Evolutionary conservation across 192 early-diverging fungal genomes (phyloP), one percentile per base, ranked within the genome.

Genomic region (Umbelopsis ramanniana): DNA sequence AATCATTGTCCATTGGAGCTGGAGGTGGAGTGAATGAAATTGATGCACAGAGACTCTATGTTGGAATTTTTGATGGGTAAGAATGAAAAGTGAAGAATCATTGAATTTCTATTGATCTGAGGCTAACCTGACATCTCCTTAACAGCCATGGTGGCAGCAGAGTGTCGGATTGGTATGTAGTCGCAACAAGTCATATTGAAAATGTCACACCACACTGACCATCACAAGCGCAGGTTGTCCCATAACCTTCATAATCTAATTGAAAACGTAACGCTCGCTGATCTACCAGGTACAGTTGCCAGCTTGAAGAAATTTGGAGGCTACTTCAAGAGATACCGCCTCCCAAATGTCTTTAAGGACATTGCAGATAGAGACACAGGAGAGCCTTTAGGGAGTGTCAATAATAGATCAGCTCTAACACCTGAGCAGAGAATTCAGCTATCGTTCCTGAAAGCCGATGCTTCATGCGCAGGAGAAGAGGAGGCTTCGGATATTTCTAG

Each of bases 391-490:
- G 12, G 19, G 14, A 47, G 29, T 17, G 29, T 2, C 1, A 43
- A 50, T 6, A 26, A 48, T 6, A 23, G 21, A 3, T 23, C 15
- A 5, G 70, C 71, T n/a, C 80, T 92, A 75, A 90, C 86, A n/a
- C 66, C 91, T 21, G 89, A 93, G 71, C 90, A 93, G 69, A 79
- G 91, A 7, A 66, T 93, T 14, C 87, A 82, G 33, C 75, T 93
- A 45, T 87, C 86, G 43, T 93, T 89, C 60, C 69, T 93, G 50
- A 74, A 86, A 50, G 83, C 85, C 10, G 91, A 93, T 74, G 71
- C 74, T 11, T 83, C 78, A 35, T 77, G 86, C 11, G 37, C 85
- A 66, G 52, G 74, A 37, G 17, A 46, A 15, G 33, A 63, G 33
- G 21, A 73, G 38, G 24, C 5, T 15, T 29, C 46, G 0, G 46